These are phyloP conservation scores for Mycena albidolilacea DNA, from an alignment of 768 basidiomycete species.

Conservation along the genomic window DNA sequence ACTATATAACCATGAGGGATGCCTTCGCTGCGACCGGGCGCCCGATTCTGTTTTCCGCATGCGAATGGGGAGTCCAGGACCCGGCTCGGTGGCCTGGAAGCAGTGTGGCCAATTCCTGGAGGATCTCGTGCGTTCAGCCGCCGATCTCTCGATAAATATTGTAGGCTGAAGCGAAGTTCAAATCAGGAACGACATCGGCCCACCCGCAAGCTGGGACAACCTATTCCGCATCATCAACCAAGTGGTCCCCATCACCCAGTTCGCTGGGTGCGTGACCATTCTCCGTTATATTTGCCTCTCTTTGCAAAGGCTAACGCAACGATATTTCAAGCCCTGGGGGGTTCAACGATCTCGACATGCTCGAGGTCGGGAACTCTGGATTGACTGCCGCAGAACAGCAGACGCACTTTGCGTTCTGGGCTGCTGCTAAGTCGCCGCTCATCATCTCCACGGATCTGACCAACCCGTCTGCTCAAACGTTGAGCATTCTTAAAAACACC, in stretches of 20 bases:
- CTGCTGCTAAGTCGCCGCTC: conserved; percentile 65
- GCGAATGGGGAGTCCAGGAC: conserved; percentile 67
- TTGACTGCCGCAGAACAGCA: conserved; percentile 60
- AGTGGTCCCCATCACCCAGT: conserved; percentile 64
- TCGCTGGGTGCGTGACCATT: conserved; percentile 61
- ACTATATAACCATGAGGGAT: conserved; percentile 62
- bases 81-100: conserved; percentile 66
- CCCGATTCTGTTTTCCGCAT: conserved; percentile 67
- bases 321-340: conserved; percentile 3
- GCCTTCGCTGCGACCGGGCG: conserved; percentile 60
- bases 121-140: conserved; percentile 57
- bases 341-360: conserved; percentile 62
- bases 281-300: not conserved
- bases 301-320: conserved; percentile 46
- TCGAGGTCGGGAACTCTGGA: conserved; percentile 66
- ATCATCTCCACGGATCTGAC: conserved; percentile 62
- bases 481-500: conserved; percentile 57
- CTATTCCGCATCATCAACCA: conserved; percentile 67
- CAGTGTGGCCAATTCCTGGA: conserved; percentile 65
- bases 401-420: conserved; percentile 69
- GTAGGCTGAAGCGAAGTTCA: not conserved
- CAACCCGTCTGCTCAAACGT: conserved; percentile 48
- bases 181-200: conserved; percentile 62
- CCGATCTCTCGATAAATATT: not conserved
- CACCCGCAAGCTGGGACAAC: conserved; percentile 63